Base-by-base conservation (phyloP, 2,329 filamentous ascomycete species). In the Plenodomus biglobosus region DNA sequence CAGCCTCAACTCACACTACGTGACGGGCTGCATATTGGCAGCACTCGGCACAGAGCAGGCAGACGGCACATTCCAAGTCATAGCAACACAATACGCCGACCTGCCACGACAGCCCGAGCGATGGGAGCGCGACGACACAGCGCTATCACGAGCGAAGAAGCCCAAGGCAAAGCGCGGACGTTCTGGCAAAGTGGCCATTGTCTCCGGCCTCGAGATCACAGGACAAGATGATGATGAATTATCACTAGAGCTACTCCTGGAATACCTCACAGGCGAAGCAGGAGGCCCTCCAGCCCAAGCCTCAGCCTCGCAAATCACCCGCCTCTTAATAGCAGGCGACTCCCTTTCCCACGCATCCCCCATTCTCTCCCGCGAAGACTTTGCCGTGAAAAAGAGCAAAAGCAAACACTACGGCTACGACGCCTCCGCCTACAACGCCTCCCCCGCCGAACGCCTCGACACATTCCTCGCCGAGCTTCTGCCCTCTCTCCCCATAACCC, bases 11-110 rank as follows among this genome's bases (percentile, higher is more conserved):
- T 80, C 81, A 1, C 79, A 87, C 19, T 80, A 97, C 7, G 92
- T 96, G 2, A 99, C 94, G 0, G 94, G 94, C 20, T 95, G 90
- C 62, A 91, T 99, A 62, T 82, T 97, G 36, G 92, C 91, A n/a
- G 91, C 92, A 2, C 84, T 99, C 76, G 94, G 94, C 30, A 96
- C 91, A 0, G 94, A 99, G 69, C 96, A 96, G 63, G 80, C 84
- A 43, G 87, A 92, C 73, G 94, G 94, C 55, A 90, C 96, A 60
- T 91, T 99, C 52, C 91, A 97, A 62, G 87, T 96, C 6, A 80
- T 97, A 35, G 92, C 96, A 71, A 79, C 96, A 58, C 90, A 92
- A 65, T 85, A 95, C 37, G 89, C 94, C 6, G 91, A 96, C 67
- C 75, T 99, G 3, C 82, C 92, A 15, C 84, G 85, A 0, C 94